Conservation (phyloP, 805 yeast genomes). For the Candida sphagnicola region DNA sequence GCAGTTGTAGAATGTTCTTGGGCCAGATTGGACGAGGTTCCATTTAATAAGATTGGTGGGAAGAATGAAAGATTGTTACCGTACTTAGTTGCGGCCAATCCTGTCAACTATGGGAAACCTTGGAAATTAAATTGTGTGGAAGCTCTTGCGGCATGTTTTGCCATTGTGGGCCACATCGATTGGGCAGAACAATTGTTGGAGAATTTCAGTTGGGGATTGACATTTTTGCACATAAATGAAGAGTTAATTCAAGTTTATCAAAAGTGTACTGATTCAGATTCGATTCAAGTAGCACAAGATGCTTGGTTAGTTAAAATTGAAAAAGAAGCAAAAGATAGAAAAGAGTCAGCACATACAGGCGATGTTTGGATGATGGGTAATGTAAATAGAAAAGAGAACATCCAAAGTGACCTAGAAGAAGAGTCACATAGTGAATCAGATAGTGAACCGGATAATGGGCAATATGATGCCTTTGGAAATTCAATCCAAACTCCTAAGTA, state of each 20-base stretch:
- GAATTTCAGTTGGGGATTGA: conserved; percentile 92
- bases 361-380: conserved; percentile 82
- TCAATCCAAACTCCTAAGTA: conserved; percentile 9
- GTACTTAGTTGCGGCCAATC: conserved; percentile 92
- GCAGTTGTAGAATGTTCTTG: conserved; percentile 98
- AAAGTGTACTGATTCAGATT: conserved; percentile 74
- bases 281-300: conserved; percentile 68
- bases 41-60: conserved; percentile 90
- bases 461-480: conserved; percentile 18
- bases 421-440: conserved; percentile 10
- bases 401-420: conserved; percentile 4
- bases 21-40: conserved; percentile 98
- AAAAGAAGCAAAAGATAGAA: conserved; percentile 59
- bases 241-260: conserved; percentile 75
- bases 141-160: conserved; percentile 95
- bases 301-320: conserved; percentile 70
- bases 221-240: conserved; percentile 75
- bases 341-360: conserved; percentile 45
- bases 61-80: conserved; percentile 83
- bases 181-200: conserved; percentile 79
- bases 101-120: conserved; percentile 94
- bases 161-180: conserved; percentile 84
- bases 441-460: conserved; percentile 10
- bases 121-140: conserved; percentile 96
- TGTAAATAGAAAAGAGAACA: conserved; percentile 46